These are phyloP conservation scores for Castanopsis chinensis DNA, from an alignment of 306 rosid species.

Conservation along the genomic window DNA sequence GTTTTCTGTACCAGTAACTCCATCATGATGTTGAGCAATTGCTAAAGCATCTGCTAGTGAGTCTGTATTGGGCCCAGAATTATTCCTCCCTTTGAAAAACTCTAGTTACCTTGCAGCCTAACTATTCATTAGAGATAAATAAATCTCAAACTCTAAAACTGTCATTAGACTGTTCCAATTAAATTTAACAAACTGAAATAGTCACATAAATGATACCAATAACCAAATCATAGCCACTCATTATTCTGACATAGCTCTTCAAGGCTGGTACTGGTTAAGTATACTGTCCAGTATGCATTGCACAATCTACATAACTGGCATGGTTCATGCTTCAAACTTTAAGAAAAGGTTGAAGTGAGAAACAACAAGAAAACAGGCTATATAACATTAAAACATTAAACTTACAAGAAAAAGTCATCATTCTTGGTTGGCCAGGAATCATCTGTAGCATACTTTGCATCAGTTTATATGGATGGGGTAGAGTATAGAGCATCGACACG, in stretches of 20 bases:
- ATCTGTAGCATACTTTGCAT: slow-evolving; percentile 67
- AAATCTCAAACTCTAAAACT: too few species aligned
- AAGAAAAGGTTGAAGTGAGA: background rate
- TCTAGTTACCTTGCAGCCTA: too few species aligned
- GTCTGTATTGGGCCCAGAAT: too few species aligned
- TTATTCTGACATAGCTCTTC: slow-evolving; percentile 41
- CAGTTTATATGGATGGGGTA: slow-evolving; percentile 81
- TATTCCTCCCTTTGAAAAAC: too few species aligned
- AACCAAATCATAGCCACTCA: slow-evolving; percentile 49
- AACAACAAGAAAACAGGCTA: slow-evolving; percentile 1
- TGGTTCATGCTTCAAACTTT: slow-evolving; percentile 10
- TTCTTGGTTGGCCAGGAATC: slow-evolving; percentile 80
- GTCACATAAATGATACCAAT: slow-evolving; percentile 47
- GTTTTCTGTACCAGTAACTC: slow-evolving; percentile 65
- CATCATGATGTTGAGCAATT: slow-evolving; percentile 58
- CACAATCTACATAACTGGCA: slow-evolving; percentile 68
- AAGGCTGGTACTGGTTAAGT: slow-evolving; percentile 76
- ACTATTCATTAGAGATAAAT: too few species aligned
- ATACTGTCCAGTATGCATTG: slow-evolving; percentile 88
- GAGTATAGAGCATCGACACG: slow-evolving; percentile 86
- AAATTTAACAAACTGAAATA: background rate
- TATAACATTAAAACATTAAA: background rate
- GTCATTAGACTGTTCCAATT: background rate
- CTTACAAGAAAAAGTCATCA: slow-evolving; percentile 86
- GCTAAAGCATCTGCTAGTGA: too few species aligned